Percentiles rank a stretch among this genome's conserved stretches.
phyloP scores from a whole-genome alignment of 208 protist species.

The Wallacemonas sp. region DNA sequence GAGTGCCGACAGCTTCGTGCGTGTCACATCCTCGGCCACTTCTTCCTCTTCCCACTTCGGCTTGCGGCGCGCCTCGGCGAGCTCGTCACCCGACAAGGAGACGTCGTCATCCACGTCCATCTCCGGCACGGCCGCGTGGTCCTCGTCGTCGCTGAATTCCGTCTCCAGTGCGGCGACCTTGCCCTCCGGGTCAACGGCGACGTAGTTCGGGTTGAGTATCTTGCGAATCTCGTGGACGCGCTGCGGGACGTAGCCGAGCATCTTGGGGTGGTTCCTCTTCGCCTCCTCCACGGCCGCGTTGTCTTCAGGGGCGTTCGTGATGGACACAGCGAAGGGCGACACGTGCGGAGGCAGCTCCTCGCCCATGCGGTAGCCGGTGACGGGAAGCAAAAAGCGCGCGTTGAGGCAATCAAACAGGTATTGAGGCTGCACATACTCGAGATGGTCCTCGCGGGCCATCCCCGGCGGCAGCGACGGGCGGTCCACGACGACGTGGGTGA shows the following conservation, averaged over 20 bases:
- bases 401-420: constrained; percentile 97
- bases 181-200: constrained; percentile 65
- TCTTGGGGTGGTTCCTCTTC: constrained; percentile 71
- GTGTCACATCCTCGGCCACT: constrained; percentile 75
- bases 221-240: constrained; percentile 87
- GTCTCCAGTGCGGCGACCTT: constrained; percentile 59
- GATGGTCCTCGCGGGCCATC: constrained; percentile 41
- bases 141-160: constrained; percentile 75
- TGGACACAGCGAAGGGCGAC: constrained; percentile 90
- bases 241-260: constrained; percentile 82
- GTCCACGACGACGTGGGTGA: constrained; percentile 90
- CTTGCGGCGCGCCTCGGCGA: constrained; percentile 42
- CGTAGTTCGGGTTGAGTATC: constrained; percentile 76
- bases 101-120: constrained; percentile 82
- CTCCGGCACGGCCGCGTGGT: constrained; percentile 49
- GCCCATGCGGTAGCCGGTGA: constrained; percentile 81
- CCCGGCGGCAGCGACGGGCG: constrained; percentile 65
- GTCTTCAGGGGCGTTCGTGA: constrained; percentile 81
- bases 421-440: constrained; percentile 96
- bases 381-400: constrained; percentile 79
- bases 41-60: constrained; percentile 80
- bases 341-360: constrained; percentile 91
- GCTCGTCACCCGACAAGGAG: constrained; percentile 81
- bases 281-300: constrained; percentile 76
- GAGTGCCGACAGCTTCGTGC: constrained; percentile 73